Percentiles rank a stretch among this genome's conserved stretches.
Conservation (phyloP, 352 stramenopile species). For the Plasmopara muralis region DNA sequence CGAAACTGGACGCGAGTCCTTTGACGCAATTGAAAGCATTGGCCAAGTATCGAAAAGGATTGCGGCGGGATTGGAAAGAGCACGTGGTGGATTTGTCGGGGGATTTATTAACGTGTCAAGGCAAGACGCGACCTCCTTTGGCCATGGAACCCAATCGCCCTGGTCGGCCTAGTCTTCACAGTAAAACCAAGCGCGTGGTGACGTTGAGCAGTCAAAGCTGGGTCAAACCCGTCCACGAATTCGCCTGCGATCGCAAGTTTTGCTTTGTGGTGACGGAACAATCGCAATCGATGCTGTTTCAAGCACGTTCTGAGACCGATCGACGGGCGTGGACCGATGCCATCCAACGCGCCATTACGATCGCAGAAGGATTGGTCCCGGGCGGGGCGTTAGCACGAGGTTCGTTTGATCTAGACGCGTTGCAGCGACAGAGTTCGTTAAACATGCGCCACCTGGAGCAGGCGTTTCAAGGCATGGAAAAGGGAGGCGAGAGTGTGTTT, state of each 20-base stretch:
- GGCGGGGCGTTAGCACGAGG: too few relatives aligned
- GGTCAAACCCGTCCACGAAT: conserved; percentile 59
- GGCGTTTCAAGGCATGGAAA: too few relatives aligned
- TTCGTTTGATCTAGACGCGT: conserved; percentile 32
- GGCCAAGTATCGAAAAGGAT: conserved; percentile 13
- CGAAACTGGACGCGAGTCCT: conserved; percentile 39
- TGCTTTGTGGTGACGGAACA: conserved; percentile 66
- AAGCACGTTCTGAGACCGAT: conserved; percentile 45
- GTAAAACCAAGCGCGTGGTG: not conserved
- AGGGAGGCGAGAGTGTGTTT: too few relatives aligned
- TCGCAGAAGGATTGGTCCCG: conserved; percentile 53
- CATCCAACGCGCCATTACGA: conserved; percentile 62
- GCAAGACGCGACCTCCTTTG: too few relatives aligned
- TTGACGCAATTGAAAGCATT: conserved; percentile 57
- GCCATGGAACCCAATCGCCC: too few relatives aligned
- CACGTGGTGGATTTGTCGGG: too few relatives aligned
- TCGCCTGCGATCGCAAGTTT: conserved; percentile 49
- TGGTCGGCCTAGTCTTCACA: too few relatives aligned
- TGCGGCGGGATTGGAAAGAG: too few relatives aligned
- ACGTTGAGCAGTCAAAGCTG: conserved; percentile 34
- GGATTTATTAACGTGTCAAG: too few relatives aligned
- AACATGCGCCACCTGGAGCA: conserved; percentile 32
- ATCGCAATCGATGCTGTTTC: conserved; percentile 57
- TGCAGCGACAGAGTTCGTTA: conserved; percentile 44
- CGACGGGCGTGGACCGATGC: conserved; percentile 47